Conservation (phyloP, 139 green algal species). For the Closterium sp. region DNA sequence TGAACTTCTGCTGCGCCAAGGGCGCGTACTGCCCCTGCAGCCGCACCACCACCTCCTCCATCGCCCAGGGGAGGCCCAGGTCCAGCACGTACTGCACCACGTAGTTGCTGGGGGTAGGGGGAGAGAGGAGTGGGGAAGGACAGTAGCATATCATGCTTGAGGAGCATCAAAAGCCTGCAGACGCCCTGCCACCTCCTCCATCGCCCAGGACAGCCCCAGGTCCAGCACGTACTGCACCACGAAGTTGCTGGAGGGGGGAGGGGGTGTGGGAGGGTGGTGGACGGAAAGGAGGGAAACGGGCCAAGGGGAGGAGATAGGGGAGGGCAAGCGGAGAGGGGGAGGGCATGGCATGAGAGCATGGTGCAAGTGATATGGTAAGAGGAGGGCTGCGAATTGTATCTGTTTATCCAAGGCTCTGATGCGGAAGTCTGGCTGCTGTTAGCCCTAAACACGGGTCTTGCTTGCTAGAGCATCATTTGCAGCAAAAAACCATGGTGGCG, state of each 20-base stretch:
- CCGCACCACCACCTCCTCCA: slow-evolving; percentile 70
- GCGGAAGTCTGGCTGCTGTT: no score
- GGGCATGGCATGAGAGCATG: no score
- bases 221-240: slow-evolving; percentile 99
- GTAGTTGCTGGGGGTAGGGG: slow-evolving; percentile 83
- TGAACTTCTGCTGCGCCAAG: slow-evolving; percentile 96
- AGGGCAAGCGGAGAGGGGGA: neutral
- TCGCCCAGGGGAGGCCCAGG: slow-evolving; percentile 78
- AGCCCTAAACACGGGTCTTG: no score
- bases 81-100: slow-evolving; percentile 98
- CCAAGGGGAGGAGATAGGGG: neutral
- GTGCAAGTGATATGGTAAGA: no score
- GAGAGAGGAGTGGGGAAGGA: slow-evolving; percentile 62
- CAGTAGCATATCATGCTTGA: slow-evolving; percentile 54
- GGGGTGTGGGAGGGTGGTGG: neutral
- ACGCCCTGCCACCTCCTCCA: slow-evolving; percentile 70
- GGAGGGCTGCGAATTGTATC: no score
- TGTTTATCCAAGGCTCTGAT: no score
- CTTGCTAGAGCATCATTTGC: no score
- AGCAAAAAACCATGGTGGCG: no score
- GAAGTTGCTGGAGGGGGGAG: slow-evolving; percentile 83
- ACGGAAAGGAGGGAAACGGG: neutral
- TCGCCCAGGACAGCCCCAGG: slow-evolving; percentile 77
- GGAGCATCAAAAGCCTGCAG: slow-evolving; percentile 55
- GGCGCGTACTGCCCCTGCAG: slow-evolving; percentile 79